These are phyloP conservation scores for Oryza glumipatula DNA, from an alignment of 176 grass and related monocot species.

Conservation along the genomic window DNA sequence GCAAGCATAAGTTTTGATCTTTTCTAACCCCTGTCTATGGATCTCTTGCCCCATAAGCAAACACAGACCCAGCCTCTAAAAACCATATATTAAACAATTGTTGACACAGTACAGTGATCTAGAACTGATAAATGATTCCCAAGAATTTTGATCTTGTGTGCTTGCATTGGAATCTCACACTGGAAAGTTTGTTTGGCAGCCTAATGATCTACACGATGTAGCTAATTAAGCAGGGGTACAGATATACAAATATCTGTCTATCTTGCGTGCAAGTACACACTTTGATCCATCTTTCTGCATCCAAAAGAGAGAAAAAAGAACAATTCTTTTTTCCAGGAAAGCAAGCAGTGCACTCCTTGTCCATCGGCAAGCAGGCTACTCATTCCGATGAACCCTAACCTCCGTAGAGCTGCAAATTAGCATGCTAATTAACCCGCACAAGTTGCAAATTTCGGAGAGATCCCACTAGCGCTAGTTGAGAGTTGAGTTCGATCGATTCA, in stretches of 20 bases:
- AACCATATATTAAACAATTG: background rate
- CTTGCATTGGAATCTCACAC: slow-evolving; percentile 28
- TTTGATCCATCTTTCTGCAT: slow-evolving; percentile 30
- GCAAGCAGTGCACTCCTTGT: slow-evolving; percentile 1
- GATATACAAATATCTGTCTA: background rate
- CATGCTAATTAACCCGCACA: background rate
- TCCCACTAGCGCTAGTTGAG: background rate
- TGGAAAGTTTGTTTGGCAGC: slow-evolving; percentile 13
- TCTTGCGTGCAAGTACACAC: slow-evolving; percentile 40
- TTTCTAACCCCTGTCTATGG: background rate
- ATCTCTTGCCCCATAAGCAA: background rate
- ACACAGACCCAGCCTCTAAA: background rate
- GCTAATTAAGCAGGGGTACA: background rate
- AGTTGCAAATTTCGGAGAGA: background rate
- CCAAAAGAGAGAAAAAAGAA: slow-evolving; percentile 31
- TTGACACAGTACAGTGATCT: background rate
- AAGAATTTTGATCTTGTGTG: slow-evolving; percentile 32
- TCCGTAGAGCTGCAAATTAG: slow-evolving; percentile 12
- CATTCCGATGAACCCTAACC: slow-evolving; percentile 38
- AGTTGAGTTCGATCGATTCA: background rate
- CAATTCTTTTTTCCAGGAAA: slow-evolving; percentile 13
- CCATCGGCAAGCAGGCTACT: background rate
- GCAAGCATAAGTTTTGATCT: slow-evolving; percentile 19
- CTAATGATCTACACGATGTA: slow-evolving; percentile 26
- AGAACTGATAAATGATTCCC: background rate